phyloP scores from a whole-genome alignment of 176 grass and related monocot genomes.

The Oryza nivara region DNA sequence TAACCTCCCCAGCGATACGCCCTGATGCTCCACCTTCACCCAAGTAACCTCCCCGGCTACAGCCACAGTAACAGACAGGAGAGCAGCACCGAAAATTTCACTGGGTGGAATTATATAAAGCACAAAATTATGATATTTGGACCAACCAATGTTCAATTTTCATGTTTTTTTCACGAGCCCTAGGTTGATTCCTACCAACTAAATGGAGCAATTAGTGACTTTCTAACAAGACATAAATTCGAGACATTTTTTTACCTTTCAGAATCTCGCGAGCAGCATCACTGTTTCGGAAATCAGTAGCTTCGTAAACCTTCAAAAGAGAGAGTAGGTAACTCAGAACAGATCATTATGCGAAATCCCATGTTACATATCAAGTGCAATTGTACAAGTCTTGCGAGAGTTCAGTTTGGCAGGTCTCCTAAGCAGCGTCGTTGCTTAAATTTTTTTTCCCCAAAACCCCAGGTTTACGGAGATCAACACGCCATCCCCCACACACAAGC shows the following conservation, averaged over 20 bases:
- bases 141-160: not conserved
- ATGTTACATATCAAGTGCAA: not conserved
- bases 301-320: conserved; percentile 45
- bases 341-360: not conserved
- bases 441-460: not conserved
- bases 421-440: not conserved
- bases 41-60: not conserved
- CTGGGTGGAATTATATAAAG: not conserved
- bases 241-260: conserved; percentile 40
- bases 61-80: not conserved
- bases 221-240: conserved; percentile 8
- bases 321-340: conserved; percentile 33
- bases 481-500: not conserved
- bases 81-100: not conserved
- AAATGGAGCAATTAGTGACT: not conserved
- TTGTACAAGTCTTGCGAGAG: not conserved
- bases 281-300: conserved; percentile 49
- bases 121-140: not conserved
- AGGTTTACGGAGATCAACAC: not conserved
- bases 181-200: not conserved
- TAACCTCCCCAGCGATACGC: not conserved
- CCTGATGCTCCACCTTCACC: conserved; percentile 11
- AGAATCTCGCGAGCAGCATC: conserved; percentile 56
- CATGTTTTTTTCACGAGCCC: not conserved
- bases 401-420: conserved; percentile 1